Base-by-base conservation (phyloP, 2,329 filamentous ascomycete species). In the Aspergillus quadrilineatus region DNA sequence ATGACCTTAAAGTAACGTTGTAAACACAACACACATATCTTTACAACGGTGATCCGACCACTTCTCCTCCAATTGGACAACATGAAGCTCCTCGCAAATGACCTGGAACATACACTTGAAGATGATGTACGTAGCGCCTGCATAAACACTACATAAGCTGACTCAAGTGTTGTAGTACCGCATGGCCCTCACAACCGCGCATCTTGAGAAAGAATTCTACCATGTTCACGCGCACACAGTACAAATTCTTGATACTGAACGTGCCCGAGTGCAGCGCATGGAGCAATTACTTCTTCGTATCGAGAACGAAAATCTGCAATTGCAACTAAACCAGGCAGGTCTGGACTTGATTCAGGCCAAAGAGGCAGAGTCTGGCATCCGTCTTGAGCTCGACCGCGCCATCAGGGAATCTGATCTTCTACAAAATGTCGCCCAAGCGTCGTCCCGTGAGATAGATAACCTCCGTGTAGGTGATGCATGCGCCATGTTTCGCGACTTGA, bases 191-290 rank as follows among this genome's bases (percentile, higher is more conserved):
- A 77, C 78, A 55, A 82, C 79, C 46, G 72, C 79, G 42, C 73
- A 70, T 14, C 81, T 92, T 52, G 90, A 95, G 69, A 75, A 89
- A 59, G 84, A 84, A 65, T 90, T 92, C 70, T 85, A 88, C 63
- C 80, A 82, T 58, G 83, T 82, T 62, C 74, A 83, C 53, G 85
- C 88, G 63, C 80, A 86, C 53, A 82, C 88, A 36, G 83, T 89
- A 52, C 77, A 87, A 9, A 80, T 95, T 54, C 77, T 85, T 63
- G 89, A 89, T 66, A 85, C 91, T 62, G 92, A 97, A 71, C 85
- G 87, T 58, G 79, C 84, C 39, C 86, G 92, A 47, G 82, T 86
- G 61, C 74, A 91, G 51, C 85, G 85, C 63, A 80, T 93, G 59
- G 84, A 87, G 60, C 80, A 87, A 53, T 76, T 92, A 53, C 74